These are phyloP conservation scores for Hypoxylon lienhwacheense DNA, from an alignment of 495 filamentous ascomycete species.

Conservation along the genomic window DNA sequence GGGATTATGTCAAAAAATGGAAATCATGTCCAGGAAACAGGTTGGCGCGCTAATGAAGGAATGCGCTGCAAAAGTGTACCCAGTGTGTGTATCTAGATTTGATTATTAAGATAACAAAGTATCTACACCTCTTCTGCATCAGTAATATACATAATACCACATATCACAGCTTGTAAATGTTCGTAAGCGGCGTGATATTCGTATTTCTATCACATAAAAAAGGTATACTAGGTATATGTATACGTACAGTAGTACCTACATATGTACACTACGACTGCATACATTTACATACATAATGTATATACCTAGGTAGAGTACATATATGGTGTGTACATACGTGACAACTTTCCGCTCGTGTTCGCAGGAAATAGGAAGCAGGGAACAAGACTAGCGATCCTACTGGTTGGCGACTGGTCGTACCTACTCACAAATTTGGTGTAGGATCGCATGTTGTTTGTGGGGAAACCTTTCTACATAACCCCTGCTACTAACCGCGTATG, in stretches of 20 bases:
- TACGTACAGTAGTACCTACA: too few relatives aligned
- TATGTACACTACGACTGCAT: conserved; percentile 5
- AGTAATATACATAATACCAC: too few relatives aligned
- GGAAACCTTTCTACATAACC: conserved; percentile 16
- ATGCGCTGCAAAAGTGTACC: too few relatives aligned
- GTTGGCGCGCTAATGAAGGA: too few relatives aligned
- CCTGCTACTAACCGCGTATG: background rate
- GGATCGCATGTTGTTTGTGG: conserved; percentile 32
- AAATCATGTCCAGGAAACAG: too few relatives aligned
- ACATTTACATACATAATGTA: conserved; percentile 23
- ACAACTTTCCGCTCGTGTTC: conserved; percentile 26
- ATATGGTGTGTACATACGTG: background rate
- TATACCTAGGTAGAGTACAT: conserved; percentile 6
- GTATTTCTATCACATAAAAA: too few relatives aligned
- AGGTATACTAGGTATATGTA: too few relatives aligned
- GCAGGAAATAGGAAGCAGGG: conserved; percentile 2
- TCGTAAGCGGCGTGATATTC: background rate
- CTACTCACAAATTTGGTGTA: conserved; percentile 23
- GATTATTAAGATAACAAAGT: background rate
- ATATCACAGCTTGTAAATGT: background rate
- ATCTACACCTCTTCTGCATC: too few relatives aligned
- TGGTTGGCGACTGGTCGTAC: conserved; percentile 24
- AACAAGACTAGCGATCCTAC: conserved; percentile 14
- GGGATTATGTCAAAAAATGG: too few relatives aligned
- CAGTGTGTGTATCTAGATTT: background rate